These are phyloP conservation scores for Stagonosporopsis vannaccii DNA, from an alignment of 2,329 filamentous ascomycete genomes.

Conservation along the genomic window DNA sequence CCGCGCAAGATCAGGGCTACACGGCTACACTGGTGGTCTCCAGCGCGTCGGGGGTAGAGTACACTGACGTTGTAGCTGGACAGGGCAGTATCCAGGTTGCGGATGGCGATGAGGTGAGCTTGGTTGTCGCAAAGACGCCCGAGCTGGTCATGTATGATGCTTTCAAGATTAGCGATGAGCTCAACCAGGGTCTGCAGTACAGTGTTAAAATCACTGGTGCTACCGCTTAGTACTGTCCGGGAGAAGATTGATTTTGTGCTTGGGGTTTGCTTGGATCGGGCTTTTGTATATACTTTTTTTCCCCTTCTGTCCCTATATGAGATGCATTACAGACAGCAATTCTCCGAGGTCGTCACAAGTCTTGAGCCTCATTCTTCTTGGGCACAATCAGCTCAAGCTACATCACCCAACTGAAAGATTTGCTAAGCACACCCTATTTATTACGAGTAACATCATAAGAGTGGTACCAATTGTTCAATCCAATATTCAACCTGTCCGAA, in stretches of 20 bases:
- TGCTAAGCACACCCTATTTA: neutral
- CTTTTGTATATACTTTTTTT: neutral
- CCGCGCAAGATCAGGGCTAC: conserved; percentile 6
- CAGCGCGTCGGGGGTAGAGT: conserved; percentile 11
- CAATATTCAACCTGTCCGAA: neutral
- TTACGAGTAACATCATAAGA: neutral
- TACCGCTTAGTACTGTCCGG: conserved; percentile 1
- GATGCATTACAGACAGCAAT: too few species aligned
- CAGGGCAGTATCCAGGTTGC: conserved; percentile 9
- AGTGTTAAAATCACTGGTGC: conserved; percentile 19
- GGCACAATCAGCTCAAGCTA: too few species aligned
- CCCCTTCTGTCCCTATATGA: too few species aligned
- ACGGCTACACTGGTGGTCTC: conserved; percentile 22
- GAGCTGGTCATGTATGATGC: conserved; percentile 22
- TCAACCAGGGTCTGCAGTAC: conserved; percentile 22
- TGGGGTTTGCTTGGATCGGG: neutral
- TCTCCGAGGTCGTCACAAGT: too few species aligned
- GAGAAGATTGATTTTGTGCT: neutral
- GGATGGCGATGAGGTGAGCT: conserved; percentile 15
- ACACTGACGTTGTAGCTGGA: conserved; percentile 22
- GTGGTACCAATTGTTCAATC: neutral
- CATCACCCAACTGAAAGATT: too few species aligned
- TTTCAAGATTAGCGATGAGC: conserved; percentile 14
- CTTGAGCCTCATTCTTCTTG: too few species aligned
- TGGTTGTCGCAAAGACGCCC: conserved; percentile 27